These are phyloP conservation scores for Rhizopogon rudus DNA, from an alignment of 768 basidiomycete species.

Conservation along the genomic window DNA sequence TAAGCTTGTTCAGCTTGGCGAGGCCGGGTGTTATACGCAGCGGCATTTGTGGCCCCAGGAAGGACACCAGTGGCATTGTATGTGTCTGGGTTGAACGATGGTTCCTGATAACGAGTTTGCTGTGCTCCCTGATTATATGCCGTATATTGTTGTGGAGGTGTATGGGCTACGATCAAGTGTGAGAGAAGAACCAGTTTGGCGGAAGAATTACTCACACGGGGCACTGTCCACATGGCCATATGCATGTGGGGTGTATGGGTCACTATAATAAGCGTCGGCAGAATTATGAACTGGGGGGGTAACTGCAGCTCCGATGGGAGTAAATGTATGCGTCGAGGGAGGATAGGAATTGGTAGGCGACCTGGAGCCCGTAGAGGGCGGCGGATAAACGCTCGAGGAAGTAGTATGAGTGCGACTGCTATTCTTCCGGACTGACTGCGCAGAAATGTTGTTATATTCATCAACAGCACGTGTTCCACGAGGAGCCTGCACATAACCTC, in stretches of 20 bases:
- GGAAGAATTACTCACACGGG: conserved; percentile 41
- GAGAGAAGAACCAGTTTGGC: conserved; percentile 4
- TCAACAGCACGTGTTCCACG: conserved; percentile 68
- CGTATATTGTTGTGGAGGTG: conserved; percentile 46
- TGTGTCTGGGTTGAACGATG: conserved; percentile 30
- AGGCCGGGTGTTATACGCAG: conserved; percentile 10
- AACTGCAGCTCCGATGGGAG: conserved; percentile 25
- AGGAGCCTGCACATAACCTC: conserved; percentile 63
- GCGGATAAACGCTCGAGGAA: conserved; percentile 33
- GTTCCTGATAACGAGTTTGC: conserved; percentile 18
- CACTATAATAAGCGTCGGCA: conserved; percentile 16
- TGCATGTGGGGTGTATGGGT: conserved; percentile 24
- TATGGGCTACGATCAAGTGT: conserved; percentile 40
- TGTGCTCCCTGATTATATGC: conserved; percentile 17
- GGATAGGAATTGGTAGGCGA: conserved; percentile 21
- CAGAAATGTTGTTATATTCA: conserved; percentile 56
- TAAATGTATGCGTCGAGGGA: conserved; percentile 22
- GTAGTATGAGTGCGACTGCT: conserved; percentile 36
- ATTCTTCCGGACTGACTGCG: conserved; percentile 34
- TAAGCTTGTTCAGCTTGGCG: conserved; percentile 45
- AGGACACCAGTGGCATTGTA: conserved; percentile 32
- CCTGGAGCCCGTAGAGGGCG: conserved; percentile 18
- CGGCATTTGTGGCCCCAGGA: conserved; percentile 9
- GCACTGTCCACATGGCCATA: conserved; percentile 54
- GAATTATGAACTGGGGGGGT: conserved; percentile 15